Base-by-base conservation (phyloP, 441 rosid species). In the Viola pubescens region DNA sequence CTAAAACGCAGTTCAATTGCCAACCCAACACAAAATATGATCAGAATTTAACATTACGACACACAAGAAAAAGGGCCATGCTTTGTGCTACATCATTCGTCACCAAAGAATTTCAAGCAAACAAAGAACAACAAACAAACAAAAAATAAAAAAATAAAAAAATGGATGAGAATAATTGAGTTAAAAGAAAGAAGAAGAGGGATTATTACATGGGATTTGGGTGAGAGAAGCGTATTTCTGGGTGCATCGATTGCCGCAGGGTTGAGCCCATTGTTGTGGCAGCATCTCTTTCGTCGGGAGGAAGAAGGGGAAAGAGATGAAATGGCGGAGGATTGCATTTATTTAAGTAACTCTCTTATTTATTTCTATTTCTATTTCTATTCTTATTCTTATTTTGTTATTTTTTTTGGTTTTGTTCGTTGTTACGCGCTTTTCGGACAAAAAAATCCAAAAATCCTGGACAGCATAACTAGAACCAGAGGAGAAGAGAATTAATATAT, bases 201-300 rank as follows among this genome's bases (percentile, higher is more conserved):
- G 53, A 16, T 48, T 54, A n/a, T 19, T 71, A 89, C 95, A 87
- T 19, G 97, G 94, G 72, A 89, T 81, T 79, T 90, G 94, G 61
- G 72, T 78, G 37, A 87, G 86, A 14, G 91, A 73, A 3, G 97
- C 79, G 54, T 73, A 90, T 77, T 83, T 90, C 61, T 74, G 73
- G 63, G 95, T 90, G 80, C 97, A 90, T 55, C 80, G 69, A 51
- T 54, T 72, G 61, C 91, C 83, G 63, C 95, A 90, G 41, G 89
- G 88, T 55, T 79, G 76, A 54, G 80, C 68, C 97, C 97, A 89
- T 73, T 83, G 82, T 51, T 75, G 82, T 37, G 94, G 91, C 40
- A 82, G 63, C 89, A 81, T 85, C 58, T 75, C 48, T 70, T 62
- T 65, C 71, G 45, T 5, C 45, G 45, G 9, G 45, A 42, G 45